Percentiles rank a stretch among this genome's conserved stretches.
Conservation (phyloP, 176 grass and related monocot species). For the Zoysia japonica region DNA sequence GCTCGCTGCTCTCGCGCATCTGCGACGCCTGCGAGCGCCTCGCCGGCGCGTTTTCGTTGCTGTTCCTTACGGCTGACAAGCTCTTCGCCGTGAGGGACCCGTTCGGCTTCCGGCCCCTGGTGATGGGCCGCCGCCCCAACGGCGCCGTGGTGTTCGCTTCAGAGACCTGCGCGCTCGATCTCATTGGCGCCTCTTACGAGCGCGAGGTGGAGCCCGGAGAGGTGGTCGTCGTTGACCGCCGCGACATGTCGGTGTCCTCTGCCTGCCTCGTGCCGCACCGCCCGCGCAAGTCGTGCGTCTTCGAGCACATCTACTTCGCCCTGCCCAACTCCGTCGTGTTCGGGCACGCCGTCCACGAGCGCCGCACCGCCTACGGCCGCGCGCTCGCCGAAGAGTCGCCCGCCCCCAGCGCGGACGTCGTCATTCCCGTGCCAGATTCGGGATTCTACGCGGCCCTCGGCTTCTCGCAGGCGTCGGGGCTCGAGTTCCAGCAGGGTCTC, state of each 20-base stretch:
- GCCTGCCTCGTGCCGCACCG: slow-evolving; percentile 69
- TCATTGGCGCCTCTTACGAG: slow-evolving; percentile 74
- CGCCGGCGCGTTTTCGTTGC: slow-evolving; percentile 78
- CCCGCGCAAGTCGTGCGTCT: slow-evolving; percentile 81
- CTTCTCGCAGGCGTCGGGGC: slow-evolving; percentile 60
- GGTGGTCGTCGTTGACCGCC: slow-evolving; percentile 72
- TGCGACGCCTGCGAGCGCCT: slow-evolving; percentile 74
- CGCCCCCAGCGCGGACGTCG: slow-evolving; percentile 68
- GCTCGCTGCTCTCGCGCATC: slow-evolving; percentile 78
- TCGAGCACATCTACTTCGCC: slow-evolving; percentile 95
- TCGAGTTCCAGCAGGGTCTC: slow-evolving; percentile 92
- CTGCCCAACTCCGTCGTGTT: slow-evolving; percentile 85
- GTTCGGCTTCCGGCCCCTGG: slow-evolving; percentile 84
- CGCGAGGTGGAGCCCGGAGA: slow-evolving; percentile 87
- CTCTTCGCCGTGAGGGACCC: slow-evolving; percentile 85
- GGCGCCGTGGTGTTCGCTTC: slow-evolving; percentile 84
- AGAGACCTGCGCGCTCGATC: slow-evolving; percentile 91
- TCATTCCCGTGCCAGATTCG: slow-evolving; percentile 93
- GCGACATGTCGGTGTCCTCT: slow-evolving; percentile 66
- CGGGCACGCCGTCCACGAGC: slow-evolving; percentile 67
- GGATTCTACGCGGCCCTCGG: slow-evolving; percentile 91
- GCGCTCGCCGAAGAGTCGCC: slow-evolving; percentile 90
- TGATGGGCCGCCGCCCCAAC: slow-evolving; percentile 79
- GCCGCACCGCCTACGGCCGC: slow-evolving; percentile 70
- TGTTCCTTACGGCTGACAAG: slow-evolving; percentile 80